These are phyloP conservation scores for Colletotrichum sp. DNA, from an alignment of 2,329 filamentous ascomycete genomes.

Conservation along the genomic window DNA sequence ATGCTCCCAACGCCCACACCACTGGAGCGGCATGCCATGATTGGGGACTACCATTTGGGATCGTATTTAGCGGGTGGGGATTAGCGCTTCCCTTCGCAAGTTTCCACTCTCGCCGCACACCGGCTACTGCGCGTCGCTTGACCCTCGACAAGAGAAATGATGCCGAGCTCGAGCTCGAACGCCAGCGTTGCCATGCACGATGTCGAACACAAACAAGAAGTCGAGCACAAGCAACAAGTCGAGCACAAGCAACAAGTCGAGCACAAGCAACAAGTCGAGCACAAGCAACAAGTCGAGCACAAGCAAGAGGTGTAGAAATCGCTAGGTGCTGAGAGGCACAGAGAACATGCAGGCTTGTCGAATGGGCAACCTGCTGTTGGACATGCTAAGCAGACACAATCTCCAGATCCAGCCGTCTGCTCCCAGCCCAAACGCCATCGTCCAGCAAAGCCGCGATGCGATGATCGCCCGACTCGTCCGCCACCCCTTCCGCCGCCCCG, in stretches of 20 bases:
- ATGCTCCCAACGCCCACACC: no score
- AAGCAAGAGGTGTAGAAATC: background rate
- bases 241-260: no score
- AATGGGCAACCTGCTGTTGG: background rate
- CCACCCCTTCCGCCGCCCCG: background rate
- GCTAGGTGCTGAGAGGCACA: background rate
- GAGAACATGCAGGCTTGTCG: background rate
- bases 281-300: no score
- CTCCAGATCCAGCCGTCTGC: background rate
- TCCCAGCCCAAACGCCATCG: background rate
- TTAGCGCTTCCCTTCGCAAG: background rate
- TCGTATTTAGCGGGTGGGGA: no score
- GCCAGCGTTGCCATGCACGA: no score
- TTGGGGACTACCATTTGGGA: rapidly evolving
- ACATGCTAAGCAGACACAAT: background rate
- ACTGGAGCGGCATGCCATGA: background rate
- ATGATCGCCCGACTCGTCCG: background rate
- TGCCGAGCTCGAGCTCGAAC: no score
- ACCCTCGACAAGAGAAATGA: no score
- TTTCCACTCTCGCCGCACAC: no score
- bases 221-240: no score
- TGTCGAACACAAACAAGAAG: no score
- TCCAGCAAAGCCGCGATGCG: background rate
- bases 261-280: background rate
- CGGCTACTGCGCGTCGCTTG: rapidly evolving